These are phyloP conservation scores for Huntiella decipiens DNA, from an alignment of 2,329 filamentous ascomycete genomes.

Conservation along the genomic window DNA sequence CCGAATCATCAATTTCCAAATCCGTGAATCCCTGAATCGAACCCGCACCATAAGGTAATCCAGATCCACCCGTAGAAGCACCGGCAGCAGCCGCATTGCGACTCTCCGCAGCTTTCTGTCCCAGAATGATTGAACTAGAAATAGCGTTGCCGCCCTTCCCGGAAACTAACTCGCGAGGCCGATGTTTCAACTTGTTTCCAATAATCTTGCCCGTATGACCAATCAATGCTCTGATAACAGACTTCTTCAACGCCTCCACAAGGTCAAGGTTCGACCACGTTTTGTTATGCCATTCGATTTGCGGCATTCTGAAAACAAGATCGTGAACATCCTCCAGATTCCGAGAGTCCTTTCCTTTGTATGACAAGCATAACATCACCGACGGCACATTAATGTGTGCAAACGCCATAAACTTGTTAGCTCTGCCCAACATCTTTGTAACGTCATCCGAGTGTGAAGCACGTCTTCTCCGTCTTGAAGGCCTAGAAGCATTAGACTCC, in stretches of 20 bases:
- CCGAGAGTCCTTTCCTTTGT: conserved; percentile 88
- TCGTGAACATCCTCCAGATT: conserved; percentile 95
- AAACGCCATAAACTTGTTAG: conserved; percentile 94
- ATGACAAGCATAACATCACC: conserved; percentile 85
- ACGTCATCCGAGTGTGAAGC: conserved; percentile 61
- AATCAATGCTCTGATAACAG: conserved; percentile 82
- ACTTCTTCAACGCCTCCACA: conserved; percentile 79
- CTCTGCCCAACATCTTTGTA: conserved; percentile 87
- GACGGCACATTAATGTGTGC: conserved; percentile 88
- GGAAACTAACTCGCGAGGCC: conserved; percentile 54
- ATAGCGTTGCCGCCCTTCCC: conserved; percentile 41
- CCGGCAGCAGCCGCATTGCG: background rate
- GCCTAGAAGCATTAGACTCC: conserved; percentile 24
- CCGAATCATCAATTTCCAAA: conserved; percentile 38
- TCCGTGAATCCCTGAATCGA: conserved; percentile 22
- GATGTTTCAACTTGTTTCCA: conserved; percentile 88
- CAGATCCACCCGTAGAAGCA: background rate
- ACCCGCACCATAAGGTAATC: conserved; percentile 21
- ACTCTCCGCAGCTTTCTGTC: conserved; percentile 15
- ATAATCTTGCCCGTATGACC: conserved; percentile 92
- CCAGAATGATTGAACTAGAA: conserved; percentile 36
- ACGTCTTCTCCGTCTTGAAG: conserved; percentile 19
- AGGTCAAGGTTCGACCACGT: conserved; percentile 97
- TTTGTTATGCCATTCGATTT: conserved; percentile 93
- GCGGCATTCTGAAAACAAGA: conserved; percentile 88